These are phyloP conservation scores for Nematodospora anomalae DNA, from an alignment of 1,139 yeast genomes.

Conservation along the genomic window DNA sequence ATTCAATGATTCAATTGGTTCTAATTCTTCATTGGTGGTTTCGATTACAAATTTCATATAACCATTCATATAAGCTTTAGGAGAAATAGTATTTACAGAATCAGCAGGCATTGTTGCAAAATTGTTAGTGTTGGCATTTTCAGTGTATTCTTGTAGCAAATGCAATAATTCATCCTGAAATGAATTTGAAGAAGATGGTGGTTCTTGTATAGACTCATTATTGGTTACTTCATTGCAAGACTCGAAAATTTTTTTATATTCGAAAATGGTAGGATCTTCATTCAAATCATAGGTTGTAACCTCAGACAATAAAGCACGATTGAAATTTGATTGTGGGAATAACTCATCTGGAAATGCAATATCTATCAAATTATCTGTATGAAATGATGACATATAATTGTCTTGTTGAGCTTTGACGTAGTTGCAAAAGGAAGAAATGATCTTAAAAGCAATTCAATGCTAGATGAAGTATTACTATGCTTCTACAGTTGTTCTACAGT, in stretches of 20 bases:
- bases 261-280: neutral
- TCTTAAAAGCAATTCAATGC: neutral
- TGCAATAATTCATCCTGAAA: constrained; percentile 9
- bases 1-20: constrained; percentile 4
- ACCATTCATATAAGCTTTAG: constrained; percentile 12
- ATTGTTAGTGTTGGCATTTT: constrained; percentile 1
- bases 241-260: neutral
- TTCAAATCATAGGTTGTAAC: constrained; percentile 3
- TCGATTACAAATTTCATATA: constrained; percentile 13
- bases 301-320: constrained; percentile 1
- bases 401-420: neutral
- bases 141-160: constrained; percentile 9
- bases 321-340: constrained; percentile 5
- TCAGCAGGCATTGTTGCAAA: neutral
- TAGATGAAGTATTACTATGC: constrained; percentile 1
- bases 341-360: constrained; percentile 13
- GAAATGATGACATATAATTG: constrained; percentile 8
- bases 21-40: constrained; percentile 6
- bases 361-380: constrained; percentile 10
- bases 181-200: constrained; percentile 2
- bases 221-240: constrained; percentile 1
- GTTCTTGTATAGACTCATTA: constrained; percentile 1
- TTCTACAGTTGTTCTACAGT: constrained; percentile 1
- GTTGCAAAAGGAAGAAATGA: constrained; percentile 7
- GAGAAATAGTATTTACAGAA: constrained; percentile 9